phyloP scores from a whole-genome alignment of 106 monocot species.

The Triglochin maritima region DNA sequence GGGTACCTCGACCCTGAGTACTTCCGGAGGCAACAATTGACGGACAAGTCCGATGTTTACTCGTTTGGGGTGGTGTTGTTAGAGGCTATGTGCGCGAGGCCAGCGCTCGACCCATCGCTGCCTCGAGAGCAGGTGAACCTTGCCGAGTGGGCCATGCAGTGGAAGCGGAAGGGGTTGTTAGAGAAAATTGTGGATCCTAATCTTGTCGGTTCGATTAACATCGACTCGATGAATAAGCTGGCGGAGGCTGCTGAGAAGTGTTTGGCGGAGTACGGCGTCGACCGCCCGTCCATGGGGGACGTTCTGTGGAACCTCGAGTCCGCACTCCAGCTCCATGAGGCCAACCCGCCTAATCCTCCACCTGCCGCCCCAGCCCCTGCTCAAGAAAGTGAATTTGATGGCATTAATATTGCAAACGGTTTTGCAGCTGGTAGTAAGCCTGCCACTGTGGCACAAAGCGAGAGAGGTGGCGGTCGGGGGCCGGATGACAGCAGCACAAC shows the following conservation, averaged over 20 bases:
- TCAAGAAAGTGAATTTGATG: background rate
- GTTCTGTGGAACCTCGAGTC: conserved; percentile 26
- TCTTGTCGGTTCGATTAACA: conserved; percentile 1
- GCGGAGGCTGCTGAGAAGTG: conserved; percentile 30
- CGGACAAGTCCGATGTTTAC: conserved; percentile 26
- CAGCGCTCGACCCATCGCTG: conserved; percentile 16
- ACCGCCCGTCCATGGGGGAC: conserved; percentile 24
- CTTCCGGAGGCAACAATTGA: conserved; percentile 19
- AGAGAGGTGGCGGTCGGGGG: background rate
- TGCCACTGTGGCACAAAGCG: background rate
- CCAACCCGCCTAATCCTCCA: background rate
- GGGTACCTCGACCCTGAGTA: conserved; percentile 27
- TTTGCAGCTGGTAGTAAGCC: background rate
- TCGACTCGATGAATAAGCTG: conserved; percentile 22
- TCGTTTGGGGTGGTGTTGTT: conserved; percentile 21
- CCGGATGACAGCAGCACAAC: background rate
- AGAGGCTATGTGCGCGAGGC: conserved; percentile 18
- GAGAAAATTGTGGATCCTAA: conserved; percentile 17
- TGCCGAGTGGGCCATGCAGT: conserved; percentile 20
- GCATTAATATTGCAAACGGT: background rate
- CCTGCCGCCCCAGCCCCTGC: background rate
- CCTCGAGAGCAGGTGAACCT: conserved; percentile 24
- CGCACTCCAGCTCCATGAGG: conserved; percentile 21
- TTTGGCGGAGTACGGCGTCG: conserved; percentile 21
- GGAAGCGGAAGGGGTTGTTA: conserved; percentile 22